phyloP scores from a whole-genome alignment of 1,139 yeast species.

The Candida smagusa region DNA sequence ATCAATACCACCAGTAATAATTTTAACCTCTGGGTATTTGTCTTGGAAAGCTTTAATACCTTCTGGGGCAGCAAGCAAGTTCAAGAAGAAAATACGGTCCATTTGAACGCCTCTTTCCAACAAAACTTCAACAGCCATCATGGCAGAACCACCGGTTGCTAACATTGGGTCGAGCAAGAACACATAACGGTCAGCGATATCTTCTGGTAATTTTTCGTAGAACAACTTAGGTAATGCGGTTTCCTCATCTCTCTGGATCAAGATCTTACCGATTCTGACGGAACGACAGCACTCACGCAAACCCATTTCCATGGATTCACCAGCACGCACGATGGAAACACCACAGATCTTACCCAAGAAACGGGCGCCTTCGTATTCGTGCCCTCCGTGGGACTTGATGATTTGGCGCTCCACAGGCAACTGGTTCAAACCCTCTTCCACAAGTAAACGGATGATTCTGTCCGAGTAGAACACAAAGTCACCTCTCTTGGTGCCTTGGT shows the following conservation, averaged over 20 bases:
- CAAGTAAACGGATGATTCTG: slow-evolving; percentile 85
- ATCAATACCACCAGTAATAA: slow-evolving; percentile 92
- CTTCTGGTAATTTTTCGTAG: slow-evolving; percentile 91
- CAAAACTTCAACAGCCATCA: slow-evolving; percentile 93
- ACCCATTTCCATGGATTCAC: slow-evolving; percentile 98
- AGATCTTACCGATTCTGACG: slow-evolving; percentile 91
- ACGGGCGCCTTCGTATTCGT: slow-evolving; percentile 70
- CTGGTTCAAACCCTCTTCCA: slow-evolving; percentile 92
- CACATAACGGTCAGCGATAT: slow-evolving; percentile 82
- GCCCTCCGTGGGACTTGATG: slow-evolving; percentile 76
- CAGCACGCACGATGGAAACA: slow-evolving; percentile 95
- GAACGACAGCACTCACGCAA: slow-evolving; percentile 91
- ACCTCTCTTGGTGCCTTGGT: slow-evolving; percentile 71
- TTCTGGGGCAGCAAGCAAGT: slow-evolving; percentile 91
- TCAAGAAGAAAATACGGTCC: slow-evolving; percentile 83
- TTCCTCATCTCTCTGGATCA: slow-evolving; percentile 96
- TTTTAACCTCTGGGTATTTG: slow-evolving; percentile 77
- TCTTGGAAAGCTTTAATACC: slow-evolving; percentile 78
- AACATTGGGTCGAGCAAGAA: slow-evolving; percentile 93
- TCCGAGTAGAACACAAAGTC: slow-evolving; percentile 95
- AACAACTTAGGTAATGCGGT: slow-evolving; percentile 73
- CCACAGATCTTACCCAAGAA: slow-evolving; percentile 95
- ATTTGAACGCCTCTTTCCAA: slow-evolving; percentile 81
- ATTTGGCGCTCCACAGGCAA: slow-evolving; percentile 71
- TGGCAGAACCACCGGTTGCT: slow-evolving; percentile 98